phyloP scores from a whole-genome alignment of 2,329 filamentous ascomycete species.

The Epicoccum nigrum region DNA sequence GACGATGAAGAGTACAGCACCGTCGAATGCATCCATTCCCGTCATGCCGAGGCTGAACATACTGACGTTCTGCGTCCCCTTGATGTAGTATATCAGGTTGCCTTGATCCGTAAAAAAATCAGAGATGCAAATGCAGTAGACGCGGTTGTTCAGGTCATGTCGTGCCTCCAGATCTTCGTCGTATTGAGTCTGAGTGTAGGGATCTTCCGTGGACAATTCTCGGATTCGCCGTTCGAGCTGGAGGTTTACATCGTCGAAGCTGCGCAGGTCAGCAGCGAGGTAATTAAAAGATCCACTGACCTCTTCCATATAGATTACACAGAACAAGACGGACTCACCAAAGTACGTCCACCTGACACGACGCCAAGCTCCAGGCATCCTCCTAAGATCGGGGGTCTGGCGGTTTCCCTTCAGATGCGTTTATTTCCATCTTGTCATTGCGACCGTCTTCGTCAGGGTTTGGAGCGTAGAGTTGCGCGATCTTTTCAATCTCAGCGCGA shows the following conservation, averaged over 20 bases:
- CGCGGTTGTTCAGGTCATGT: not conserved
- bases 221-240: not conserved
- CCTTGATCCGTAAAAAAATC: constrained; percentile 8
- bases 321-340: too few relatives aligned
- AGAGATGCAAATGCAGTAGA: too few relatives aligned
- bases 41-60: constrained; percentile 23
- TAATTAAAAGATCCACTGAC: not conserved
- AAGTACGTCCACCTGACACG: too few relatives aligned
- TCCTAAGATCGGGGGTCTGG: too few relatives aligned
- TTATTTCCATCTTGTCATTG: too few relatives aligned
- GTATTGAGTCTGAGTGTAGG: constrained; percentile 5
- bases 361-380: too few relatives aligned
- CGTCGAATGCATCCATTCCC: constrained; percentile 24
- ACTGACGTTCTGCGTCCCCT: constrained; percentile 13
- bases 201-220: not conserved
- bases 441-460: too few relatives aligned
- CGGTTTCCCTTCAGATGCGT: too few relatives aligned
- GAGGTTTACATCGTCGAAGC: not conserved
- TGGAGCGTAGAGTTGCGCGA: too few relatives aligned
- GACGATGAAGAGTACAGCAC: constrained; percentile 20
- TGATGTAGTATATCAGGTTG: constrained; percentile 29
- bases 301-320: too few relatives aligned
- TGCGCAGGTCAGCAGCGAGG: not conserved
- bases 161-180: not conserved
- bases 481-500: too few relatives aligned